Percentiles rank a stretch among this genome's conserved stretches.
Evolutionary conservation across 306 rosid species (phyloP).

Genomic region (Hylodesmum podocarpum): DNA sequence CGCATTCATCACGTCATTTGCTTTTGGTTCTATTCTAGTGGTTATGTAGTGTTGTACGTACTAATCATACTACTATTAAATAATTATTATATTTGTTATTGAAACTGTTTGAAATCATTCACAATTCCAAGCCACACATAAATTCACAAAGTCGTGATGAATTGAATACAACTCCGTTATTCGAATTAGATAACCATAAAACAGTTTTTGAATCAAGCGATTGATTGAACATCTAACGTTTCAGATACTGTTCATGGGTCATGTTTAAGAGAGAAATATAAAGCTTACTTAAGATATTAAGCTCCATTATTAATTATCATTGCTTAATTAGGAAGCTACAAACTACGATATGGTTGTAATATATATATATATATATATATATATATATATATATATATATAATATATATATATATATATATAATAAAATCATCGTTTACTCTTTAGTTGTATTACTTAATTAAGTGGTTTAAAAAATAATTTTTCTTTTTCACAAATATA

Average conservation of each 20-base stretch:
- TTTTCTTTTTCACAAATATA: too few species aligned
- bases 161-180: background rate
- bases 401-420: too few species aligned
- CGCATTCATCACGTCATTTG: slow-evolving; percentile 34
- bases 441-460: too few species aligned
- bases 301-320: background rate
- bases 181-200: background rate
- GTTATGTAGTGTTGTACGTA: background rate
- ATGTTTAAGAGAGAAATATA: background rate
- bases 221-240: background rate
- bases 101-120: slow-evolving; percentile 8
- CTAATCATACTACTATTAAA: background rate
- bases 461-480: too few species aligned
- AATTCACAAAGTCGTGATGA: background rate
- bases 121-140: background rate
- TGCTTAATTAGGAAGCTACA: background rate
- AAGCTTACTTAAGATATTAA: background rate
- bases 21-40: slow-evolving; percentile 9
- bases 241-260: background rate
- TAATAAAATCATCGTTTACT: too few species aligned
- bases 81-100: background rate
- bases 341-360: background rate
- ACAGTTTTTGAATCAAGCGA: background rate
- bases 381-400: too few species aligned
- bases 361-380: background rate